Conservation (phyloP, 148 eudicot genomes). For the Nyssa sinensis region DNA sequence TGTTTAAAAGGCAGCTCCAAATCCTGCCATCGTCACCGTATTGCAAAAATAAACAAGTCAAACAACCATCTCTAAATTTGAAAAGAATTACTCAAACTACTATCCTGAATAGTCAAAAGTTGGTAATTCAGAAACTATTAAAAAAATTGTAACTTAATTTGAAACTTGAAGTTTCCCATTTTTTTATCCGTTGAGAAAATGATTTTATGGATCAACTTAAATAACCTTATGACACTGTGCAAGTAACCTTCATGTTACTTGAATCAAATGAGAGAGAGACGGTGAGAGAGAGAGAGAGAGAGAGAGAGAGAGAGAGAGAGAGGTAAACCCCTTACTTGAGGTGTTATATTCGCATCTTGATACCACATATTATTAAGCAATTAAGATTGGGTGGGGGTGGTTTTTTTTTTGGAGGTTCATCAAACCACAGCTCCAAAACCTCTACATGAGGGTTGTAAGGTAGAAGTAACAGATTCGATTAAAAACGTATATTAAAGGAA, state of each 20-base stretch:
- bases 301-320: too few species aligned
- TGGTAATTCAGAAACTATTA: background rate
- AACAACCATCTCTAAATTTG: background rate
- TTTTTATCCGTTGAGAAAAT: background rate
- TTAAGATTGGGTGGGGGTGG: too few species aligned
- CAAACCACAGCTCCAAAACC: too few species aligned
- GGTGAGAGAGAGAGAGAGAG: too few species aligned
- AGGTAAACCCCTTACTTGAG: too few species aligned
- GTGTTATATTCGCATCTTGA: background rate
- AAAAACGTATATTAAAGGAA: background rate
- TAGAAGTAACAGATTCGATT: background rate
- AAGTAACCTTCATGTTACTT: too few species aligned
- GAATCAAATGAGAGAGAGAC: too few species aligned
- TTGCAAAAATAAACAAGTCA: constrained; percentile 1
- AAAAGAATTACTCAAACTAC: background rate
- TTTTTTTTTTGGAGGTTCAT: background rate
- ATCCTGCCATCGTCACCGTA: constrained; percentile 11
- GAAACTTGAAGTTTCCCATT: background rate
- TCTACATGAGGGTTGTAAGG: too few species aligned
- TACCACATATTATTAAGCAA: background rate
- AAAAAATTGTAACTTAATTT: background rate
- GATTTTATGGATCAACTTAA: background rate
- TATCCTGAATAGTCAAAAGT: too few species aligned
- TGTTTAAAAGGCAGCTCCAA: constrained; percentile 12
- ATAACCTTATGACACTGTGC: too few species aligned